These are phyloP conservation scores for Cyphellophora europaea DNA, from an alignment of 2,329 filamentous ascomycete species.

Conservation along the genomic window DNA sequence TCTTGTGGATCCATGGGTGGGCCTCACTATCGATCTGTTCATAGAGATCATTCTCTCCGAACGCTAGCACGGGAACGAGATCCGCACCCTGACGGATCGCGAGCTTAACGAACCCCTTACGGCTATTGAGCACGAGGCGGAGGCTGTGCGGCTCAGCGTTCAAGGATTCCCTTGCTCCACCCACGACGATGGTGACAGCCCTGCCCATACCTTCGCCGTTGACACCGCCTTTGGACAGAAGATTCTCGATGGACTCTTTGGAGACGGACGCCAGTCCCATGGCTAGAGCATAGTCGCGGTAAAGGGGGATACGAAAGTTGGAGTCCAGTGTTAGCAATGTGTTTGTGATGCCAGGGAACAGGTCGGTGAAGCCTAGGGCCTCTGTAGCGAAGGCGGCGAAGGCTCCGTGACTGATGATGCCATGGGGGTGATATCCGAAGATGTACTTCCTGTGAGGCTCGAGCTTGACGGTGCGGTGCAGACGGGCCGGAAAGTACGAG, in stretches of 20 bases:
- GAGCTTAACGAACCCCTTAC: slow-evolving; percentile 90
- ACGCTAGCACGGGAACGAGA: slow-evolving; percentile 81
- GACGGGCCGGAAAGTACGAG: slow-evolving; percentile 78
- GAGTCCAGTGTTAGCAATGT: slow-evolving; percentile 86
- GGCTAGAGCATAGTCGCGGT: slow-evolving; percentile 85
- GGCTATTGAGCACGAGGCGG: slow-evolving; percentile 67
- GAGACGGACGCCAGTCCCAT: slow-evolving; percentile 85
- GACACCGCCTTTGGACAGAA: slow-evolving; percentile 67
- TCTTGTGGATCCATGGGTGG: slow-evolving; percentile 69
- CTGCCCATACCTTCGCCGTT: slow-evolving; percentile 80
- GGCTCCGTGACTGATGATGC: slow-evolving; percentile 94
- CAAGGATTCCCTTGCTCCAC: slow-evolving; percentile 84
- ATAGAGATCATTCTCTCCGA: slow-evolving; percentile 94
- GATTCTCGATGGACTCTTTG: slow-evolving; percentile 82
- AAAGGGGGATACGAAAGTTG: slow-evolving; percentile 89
- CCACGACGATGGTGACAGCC: slow-evolving; percentile 93
- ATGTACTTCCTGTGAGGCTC: slow-evolving; percentile 84
- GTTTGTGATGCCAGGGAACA: slow-evolving; percentile 94
- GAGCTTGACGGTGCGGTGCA: slow-evolving; percentile 77
- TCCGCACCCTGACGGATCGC: slow-evolving; percentile 88
- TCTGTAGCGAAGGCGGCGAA: slow-evolving; percentile 88
- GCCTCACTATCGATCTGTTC: slow-evolving; percentile 71
- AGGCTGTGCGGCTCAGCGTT: slow-evolving; percentile 73
- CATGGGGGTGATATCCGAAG: slow-evolving; percentile 93
- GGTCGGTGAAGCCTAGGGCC: slow-evolving; percentile 71